Evolutionary conservation across 2,329 filamentous ascomycete species (phyloP).

Genomic region (Penicillium sp.): DNA sequence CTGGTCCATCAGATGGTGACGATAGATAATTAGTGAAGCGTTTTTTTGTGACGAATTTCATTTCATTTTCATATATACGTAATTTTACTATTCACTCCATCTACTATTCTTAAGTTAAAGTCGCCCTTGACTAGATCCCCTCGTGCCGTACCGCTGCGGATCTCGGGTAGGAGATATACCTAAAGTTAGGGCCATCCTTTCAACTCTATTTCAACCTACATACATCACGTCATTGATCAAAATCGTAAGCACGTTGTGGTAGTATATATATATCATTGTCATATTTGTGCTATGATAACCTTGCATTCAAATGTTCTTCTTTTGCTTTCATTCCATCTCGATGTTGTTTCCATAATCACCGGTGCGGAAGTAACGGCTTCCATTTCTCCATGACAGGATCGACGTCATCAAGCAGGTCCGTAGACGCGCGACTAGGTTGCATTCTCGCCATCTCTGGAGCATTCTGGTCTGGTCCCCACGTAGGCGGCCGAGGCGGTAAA

Average conservation of each 20-base stretch:
- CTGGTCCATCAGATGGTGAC: conserved; percentile 8
- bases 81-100: background rate
- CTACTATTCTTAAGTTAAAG: background rate
- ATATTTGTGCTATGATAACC: background rate
- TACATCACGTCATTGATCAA: background rate
- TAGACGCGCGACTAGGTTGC: background rate
- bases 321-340: background rate
- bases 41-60: background rate
- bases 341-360: background rate
- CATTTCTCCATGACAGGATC: conserved; percentile 9
- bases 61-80: background rate
- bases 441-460: background rate
- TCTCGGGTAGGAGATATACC: background rate
- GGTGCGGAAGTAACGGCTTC: conserved; percentile 11
- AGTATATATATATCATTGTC: background rate
- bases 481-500: conserved; percentile 8
- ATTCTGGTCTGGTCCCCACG: background rate
- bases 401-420: conserved; percentile 6
- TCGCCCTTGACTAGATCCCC: background rate
- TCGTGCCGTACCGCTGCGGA: background rate
- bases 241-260: background rate
- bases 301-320: background rate
- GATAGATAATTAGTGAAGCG: conserved; percentile 8
- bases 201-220: background rate
- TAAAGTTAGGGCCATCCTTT: background rate